Evolutionary conservation across 257 asterid genomes (phyloP).

Genomic region (Capsicum rhomboideum): DNA sequence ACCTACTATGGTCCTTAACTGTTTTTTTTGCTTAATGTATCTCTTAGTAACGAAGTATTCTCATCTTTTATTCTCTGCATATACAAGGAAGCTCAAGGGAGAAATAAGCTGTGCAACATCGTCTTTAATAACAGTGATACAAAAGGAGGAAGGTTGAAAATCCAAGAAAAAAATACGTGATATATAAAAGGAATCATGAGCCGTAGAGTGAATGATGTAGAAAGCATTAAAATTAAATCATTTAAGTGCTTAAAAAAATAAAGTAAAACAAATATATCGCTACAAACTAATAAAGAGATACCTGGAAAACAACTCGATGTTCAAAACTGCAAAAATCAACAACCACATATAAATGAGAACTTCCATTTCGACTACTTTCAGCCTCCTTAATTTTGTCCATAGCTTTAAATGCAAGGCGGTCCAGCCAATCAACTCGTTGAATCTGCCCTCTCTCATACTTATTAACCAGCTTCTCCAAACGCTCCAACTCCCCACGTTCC

Average conservation of each 20-base stretch:
- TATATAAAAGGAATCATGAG: not conserved
- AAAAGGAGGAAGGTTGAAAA: not conserved
- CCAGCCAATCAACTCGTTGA: slow-evolving; percentile 98
- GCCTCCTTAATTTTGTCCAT: slow-evolving; percentile 91
- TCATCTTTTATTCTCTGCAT: not conserved
- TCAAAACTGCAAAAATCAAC: slow-evolving; percentile 94
- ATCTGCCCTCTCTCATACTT: slow-evolving; percentile 96
- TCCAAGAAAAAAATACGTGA: not conserved
- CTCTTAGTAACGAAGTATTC: not conserved
- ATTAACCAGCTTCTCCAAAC: slow-evolving; percentile 87
- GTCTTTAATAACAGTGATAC: not conserved
- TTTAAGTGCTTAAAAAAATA: not conserved
- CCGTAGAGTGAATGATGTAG: not conserved
- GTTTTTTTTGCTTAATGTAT: not conserved
- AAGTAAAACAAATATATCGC: not conserved
- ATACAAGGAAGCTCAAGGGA: not conserved
- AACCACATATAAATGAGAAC: slow-evolving; percentile 72
- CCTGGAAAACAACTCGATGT: slow-evolving; percentile 98
- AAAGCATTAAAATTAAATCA: not conserved
- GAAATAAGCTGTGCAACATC: not conserved
- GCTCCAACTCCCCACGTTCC: slow-evolving; percentile 95
- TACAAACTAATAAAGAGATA: slow-evolving; percentile 11
- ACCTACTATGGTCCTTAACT: not conserved
- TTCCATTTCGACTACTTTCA: slow-evolving; percentile 68
- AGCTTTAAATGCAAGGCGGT: slow-evolving; percentile 83